A percentile compares a stretch with the other conserved stretches of the same genome.
phyloP scores from a whole-genome alignment of 176 grass and related monocot genomes.

The Zoysia japonica region DNA sequence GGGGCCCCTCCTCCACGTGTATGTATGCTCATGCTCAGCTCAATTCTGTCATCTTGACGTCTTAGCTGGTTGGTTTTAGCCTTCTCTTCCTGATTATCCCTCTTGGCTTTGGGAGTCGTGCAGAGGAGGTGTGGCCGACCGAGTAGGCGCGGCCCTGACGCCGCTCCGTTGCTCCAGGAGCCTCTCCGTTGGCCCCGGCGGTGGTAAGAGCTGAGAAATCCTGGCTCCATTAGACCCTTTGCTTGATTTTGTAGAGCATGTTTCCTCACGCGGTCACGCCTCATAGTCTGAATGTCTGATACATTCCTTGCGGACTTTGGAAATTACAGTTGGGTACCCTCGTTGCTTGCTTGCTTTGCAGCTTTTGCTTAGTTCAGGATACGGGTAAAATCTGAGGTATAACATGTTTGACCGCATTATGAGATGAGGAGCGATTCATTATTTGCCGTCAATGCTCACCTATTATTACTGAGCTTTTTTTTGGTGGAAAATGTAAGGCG shows the following conservation, averaged over 20 bases:
- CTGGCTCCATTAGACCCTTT: not conserved
- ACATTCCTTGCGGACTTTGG: not conserved
- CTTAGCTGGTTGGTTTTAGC: not conserved
- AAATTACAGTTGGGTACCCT: not conserved
- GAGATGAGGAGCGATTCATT: not conserved
- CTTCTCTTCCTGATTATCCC: conserved; percentile 1
- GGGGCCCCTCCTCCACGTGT: not conserved
- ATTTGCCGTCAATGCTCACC: not conserved
- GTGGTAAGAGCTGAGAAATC: conserved; percentile 42
- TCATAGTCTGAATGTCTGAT: not conserved
- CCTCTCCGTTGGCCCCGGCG: conserved; percentile 45
- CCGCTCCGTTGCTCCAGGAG: conserved; percentile 45
- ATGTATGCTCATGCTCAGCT: not conserved
- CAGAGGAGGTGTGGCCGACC: not conserved
- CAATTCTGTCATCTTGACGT: not conserved
- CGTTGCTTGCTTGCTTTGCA: not conserved
- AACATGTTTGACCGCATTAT: not conserved
- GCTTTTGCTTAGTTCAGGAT: not conserved
- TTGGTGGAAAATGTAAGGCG: not conserved
- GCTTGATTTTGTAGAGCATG: not conserved
- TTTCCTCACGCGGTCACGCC: not conserved
- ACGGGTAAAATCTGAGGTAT: not conserved
- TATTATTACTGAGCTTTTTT: not conserved
- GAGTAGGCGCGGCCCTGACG: conserved; percentile 17
- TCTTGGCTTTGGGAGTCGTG: not conserved